phyloP scores from a whole-genome alignment of 805 yeast genomes.

The Wickerhamia fluorescens region DNA sequence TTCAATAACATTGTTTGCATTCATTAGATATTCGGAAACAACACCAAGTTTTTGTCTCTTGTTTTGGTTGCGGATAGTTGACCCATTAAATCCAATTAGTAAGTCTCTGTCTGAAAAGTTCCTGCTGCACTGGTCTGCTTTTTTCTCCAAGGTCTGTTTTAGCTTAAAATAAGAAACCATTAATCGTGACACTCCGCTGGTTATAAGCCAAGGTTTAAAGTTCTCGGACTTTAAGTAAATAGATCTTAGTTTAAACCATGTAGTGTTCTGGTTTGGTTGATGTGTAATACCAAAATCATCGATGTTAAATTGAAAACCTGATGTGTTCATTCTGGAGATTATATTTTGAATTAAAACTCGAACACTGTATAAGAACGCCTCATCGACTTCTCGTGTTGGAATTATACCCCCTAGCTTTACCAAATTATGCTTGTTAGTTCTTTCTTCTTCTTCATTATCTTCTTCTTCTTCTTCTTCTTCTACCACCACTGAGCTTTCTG shows the following conservation, averaged over 20 bases:
- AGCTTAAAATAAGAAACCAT: conserved; percentile 23
- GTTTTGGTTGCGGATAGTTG: too few species aligned
- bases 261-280: not conserved
- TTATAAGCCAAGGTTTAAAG: conserved; percentile 34
- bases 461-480: too few species aligned
- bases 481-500: too few species aligned
- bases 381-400: too few species aligned
- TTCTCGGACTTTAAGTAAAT: conserved; percentile 14
- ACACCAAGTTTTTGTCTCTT: conserved; percentile 23
- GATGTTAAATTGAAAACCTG: conserved; percentile 6
- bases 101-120: too few species aligned
- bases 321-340: conserved; percentile 9
- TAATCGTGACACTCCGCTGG: conserved; percentile 27
- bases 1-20: conserved; percentile 13
- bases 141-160: too few species aligned
- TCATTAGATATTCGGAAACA: conserved; percentile 13
- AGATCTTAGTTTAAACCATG: conserved; percentile 21
- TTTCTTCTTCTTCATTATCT: conserved; percentile 11
- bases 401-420: too few species aligned
- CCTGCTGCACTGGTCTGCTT: too few species aligned
- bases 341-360: conserved; percentile 18
- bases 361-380: conserved; percentile 16
- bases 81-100: too few species aligned
- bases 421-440: too few species aligned
- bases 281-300: conserved; percentile 9